Evolutionary conservation across 192 early-diverging fungal species (phyloP).

Genomic region (Umbelopsis isabellina): DNA sequence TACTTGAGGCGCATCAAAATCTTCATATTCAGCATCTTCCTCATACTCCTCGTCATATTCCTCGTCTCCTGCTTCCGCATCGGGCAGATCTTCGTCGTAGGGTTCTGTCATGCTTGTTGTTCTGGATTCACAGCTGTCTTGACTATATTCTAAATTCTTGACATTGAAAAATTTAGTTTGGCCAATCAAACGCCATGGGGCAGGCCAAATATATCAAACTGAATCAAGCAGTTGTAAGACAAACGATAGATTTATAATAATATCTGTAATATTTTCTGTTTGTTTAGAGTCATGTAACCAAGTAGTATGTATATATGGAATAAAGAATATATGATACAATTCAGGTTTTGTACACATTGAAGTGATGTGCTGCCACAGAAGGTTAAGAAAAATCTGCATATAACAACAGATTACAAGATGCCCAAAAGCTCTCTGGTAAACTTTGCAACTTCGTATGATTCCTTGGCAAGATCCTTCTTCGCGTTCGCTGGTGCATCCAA

Average conservation of each 20-base stretch:
- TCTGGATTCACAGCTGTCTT: too few relatives aligned
- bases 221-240: too few relatives aligned
- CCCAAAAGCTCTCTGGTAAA: slow-evolving; percentile 83
- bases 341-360: slow-evolving; percentile 21
- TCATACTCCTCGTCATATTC: slow-evolving; percentile 21
- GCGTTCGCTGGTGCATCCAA: slow-evolving; percentile 29
- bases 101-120: not conserved
- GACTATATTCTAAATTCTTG: too few relatives aligned
- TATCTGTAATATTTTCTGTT: not conserved
- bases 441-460: slow-evolving; percentile 89
- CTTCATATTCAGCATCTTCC: slow-evolving; percentile 22
- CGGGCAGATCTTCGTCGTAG: not conserved
- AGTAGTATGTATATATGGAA: slow-evolving; percentile 15
- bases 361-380: not conserved
- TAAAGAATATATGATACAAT: slow-evolving; percentile 23
- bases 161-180: too few relatives aligned
- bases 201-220: too few relatives aligned
- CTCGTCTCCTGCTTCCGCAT: slow-evolving; percentile 2
- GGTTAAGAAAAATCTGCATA: not conserved
- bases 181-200: too few relatives aligned
- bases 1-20: slow-evolving; percentile 1
- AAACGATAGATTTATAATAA: too few relatives aligned
- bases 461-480: slow-evolving; percentile 85
- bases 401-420: slow-evolving; percentile 57
- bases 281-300: not conserved